Conservation (phyloP, 2,329 filamentous ascomycete genomes). For the Bipolaris cookei region DNA sequence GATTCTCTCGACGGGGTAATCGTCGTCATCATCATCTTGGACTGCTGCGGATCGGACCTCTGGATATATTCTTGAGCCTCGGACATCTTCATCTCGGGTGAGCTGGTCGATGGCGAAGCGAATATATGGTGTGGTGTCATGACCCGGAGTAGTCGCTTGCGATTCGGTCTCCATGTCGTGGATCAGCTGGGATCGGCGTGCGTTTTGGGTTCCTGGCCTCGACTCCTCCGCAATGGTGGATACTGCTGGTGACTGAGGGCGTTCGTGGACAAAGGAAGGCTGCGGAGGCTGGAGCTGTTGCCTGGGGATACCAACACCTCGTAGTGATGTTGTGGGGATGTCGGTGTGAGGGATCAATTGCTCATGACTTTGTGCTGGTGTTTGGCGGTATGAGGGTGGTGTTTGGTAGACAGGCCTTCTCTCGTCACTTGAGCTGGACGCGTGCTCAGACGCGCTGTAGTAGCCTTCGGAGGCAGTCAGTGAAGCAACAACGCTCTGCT, state of each 20-base stretch:
- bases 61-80: constrained; percentile 60
- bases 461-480: constrained; percentile 59
- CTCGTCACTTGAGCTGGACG: constrained; percentile 48
- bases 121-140: constrained; percentile 87
- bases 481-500: constrained; percentile 56
- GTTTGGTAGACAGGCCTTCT: constrained; percentile 41
- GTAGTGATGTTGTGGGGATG: constrained; percentile 41
- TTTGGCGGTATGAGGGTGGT: constrained; percentile 43
- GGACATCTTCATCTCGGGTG: constrained; percentile 72
- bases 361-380: constrained; percentile 49
- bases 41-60: constrained; percentile 17
- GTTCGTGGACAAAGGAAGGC: constrained; percentile 22
- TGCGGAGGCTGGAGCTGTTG: constrained; percentile 29
- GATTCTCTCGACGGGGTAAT: constrained; percentile 60
- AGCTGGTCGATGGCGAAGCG: constrained; percentile 88
- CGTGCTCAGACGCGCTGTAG: constrained; percentile 54
- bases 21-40: constrained; percentile 36
- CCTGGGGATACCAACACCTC: constrained; percentile 42
- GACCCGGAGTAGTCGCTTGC: constrained; percentile 63
- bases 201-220: constrained; percentile 35
- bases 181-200: constrained; percentile 27
- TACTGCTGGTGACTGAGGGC: constrained; percentile 34
- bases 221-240: constrained; percentile 44
- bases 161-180: constrained; percentile 43
- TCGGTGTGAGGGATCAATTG: constrained; percentile 38